A percentile compares a stretch with the other conserved stretches of the same genome.
Evolutionary conservation across 495 filamentous ascomycete species (phyloP).

Genomic region (Aspergillus sclerotioniger): DNA sequence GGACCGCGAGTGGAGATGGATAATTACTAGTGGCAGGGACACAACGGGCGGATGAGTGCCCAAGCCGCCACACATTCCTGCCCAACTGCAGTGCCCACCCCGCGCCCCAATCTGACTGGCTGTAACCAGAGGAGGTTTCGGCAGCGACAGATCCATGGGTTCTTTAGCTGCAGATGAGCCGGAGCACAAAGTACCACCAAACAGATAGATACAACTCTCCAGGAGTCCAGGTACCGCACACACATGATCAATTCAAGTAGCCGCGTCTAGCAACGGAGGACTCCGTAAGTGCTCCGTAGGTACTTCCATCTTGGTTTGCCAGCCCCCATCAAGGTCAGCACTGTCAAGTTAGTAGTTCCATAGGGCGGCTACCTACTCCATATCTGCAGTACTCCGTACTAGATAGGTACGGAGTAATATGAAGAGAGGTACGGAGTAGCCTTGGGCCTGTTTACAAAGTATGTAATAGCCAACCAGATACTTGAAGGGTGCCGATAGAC

Average conservation of each 20-base stretch:
- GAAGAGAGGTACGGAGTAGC: too few species aligned
- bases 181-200: not conserved
- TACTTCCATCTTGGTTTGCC: not conserved
- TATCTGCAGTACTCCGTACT: too few species aligned
- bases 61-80: conserved; percentile 41
- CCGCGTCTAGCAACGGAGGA: conserved; percentile 1
- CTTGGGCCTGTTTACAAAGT: too few species aligned
- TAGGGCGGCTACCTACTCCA: not conserved
- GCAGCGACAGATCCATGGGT: not conserved
- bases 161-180: conserved; percentile 1
- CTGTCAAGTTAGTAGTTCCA: not conserved
- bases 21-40: not conserved
- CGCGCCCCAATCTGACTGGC: conserved; percentile 8
- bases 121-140: not conserved
- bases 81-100: conserved; percentile 32
- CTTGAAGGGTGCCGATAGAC: too few species aligned
- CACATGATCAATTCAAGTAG: not conserved
- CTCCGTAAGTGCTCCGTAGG: not conserved
- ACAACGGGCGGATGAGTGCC: conserved; percentile 25
- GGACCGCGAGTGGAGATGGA: not conserved
- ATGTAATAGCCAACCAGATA: too few species aligned
- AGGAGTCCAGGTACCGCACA: not conserved
- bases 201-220: not conserved
- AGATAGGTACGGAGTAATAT: too few species aligned
- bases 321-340: not conserved